Conservation (phyloP, 2,329 filamentous ascomycete species). For the Diaporthe velutina region DNA sequence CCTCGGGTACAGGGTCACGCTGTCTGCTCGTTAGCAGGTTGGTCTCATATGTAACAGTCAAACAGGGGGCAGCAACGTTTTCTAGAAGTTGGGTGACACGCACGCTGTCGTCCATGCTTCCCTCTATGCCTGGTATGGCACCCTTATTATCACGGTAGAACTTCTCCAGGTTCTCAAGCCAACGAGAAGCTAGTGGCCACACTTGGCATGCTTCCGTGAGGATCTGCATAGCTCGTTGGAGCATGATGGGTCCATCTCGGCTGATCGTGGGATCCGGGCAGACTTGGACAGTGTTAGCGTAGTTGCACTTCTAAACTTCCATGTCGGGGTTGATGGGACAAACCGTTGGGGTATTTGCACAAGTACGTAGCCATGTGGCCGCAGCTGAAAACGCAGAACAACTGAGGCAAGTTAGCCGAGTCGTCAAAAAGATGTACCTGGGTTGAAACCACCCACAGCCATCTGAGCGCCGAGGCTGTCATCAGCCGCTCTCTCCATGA, state of each 20-base stretch:
- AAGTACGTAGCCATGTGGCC: constrained; percentile 65
- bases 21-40: constrained; percentile 45
- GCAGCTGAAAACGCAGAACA: constrained; percentile 68
- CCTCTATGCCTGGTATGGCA: constrained; percentile 54
- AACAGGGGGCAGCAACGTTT: constrained; percentile 32
- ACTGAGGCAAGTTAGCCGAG: constrained; percentile 43
- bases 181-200: constrained; percentile 66
- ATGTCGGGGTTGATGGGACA: constrained; percentile 41
- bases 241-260: constrained; percentile 59
- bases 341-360: constrained; percentile 64
- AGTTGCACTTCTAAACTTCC: background rate
- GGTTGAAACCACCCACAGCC: constrained; percentile 52
- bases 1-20: constrained; percentile 48
- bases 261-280: constrained; percentile 56
- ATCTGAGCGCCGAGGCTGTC: constrained; percentile 67
- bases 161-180: constrained; percentile 63
- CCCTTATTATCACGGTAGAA: constrained; percentile 60
- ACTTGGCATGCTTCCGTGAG: constrained; percentile 62
- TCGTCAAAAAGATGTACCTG: too few relatives aligned
- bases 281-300: constrained; percentile 49
- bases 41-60: constrained; percentile 38
- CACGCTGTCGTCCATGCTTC: constrained; percentile 65
- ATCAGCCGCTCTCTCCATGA: constrained; percentile 58
- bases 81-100: constrained; percentile 40
- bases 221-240: constrained; percentile 59